Conservation (phyloP, 306 rosid species). For the Benincasa hispida region DNA sequence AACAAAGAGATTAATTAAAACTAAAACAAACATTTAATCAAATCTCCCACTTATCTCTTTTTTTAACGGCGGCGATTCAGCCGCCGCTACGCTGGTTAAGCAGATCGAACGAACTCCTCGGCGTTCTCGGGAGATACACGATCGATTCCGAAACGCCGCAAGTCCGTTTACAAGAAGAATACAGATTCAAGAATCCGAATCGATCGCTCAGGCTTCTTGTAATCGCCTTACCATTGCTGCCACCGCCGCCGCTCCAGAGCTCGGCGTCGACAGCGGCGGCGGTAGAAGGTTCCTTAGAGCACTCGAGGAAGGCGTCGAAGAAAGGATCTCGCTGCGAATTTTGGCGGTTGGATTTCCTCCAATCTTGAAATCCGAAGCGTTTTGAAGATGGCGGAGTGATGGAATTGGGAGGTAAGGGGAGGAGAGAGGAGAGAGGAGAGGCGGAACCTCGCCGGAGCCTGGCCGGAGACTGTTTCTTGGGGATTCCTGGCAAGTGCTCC, state of each 20-base stretch:
- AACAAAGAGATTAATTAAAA: neutral
- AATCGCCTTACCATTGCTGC: slow-evolving; percentile 31
- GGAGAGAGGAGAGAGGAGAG: slow-evolving; percentile 13
- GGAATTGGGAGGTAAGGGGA: slow-evolving; percentile 52
- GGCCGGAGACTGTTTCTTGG: slow-evolving; percentile 50
- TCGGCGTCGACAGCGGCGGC: slow-evolving; percentile 15
- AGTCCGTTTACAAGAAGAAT: slow-evolving; percentile 62
- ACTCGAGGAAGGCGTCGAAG: slow-evolving; percentile 68
- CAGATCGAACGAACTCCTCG: slow-evolving; percentile 31
- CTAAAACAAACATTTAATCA: neutral
- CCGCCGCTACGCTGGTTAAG: slow-evolving; percentile 21
- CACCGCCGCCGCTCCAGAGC: slow-evolving; percentile 12
- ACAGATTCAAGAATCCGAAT: slow-evolving; percentile 44
- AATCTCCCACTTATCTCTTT: neutral
- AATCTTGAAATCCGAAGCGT: slow-evolving; percentile 22
- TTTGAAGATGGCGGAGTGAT: slow-evolving; percentile 16
- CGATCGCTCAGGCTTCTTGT: slow-evolving; percentile 68
- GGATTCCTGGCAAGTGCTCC: slow-evolving; percentile 89
- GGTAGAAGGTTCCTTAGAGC: slow-evolving; percentile 41
- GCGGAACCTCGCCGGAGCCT: slow-evolving; percentile 22
- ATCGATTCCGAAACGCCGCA: slow-evolving; percentile 64
- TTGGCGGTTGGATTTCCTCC: neutral
- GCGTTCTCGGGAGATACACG: slow-evolving; percentile 46
- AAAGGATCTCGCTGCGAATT: slow-evolving; percentile 57
- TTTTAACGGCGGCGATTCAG: slow-evolving; percentile 2